A percentile compares a stretch with the other conserved stretches of the same genome.
phyloP scores from a whole-genome alignment of 257 asterid genomes.

The Buddleja alternifolia region DNA sequence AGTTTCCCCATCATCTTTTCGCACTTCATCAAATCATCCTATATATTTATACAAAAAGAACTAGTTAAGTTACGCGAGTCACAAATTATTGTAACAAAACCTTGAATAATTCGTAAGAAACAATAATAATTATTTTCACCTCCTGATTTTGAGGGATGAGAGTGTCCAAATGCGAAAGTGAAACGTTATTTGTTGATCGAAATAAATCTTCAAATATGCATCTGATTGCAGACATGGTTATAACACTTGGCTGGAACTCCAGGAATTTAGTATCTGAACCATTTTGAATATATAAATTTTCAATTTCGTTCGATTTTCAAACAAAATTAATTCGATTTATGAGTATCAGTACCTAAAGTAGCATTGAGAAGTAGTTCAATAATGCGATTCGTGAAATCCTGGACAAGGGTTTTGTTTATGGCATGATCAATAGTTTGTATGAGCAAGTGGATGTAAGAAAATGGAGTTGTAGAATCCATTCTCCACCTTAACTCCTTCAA shows the following conservation, averaged over 20 bases:
- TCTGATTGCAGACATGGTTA: slow-evolving; percentile 53
- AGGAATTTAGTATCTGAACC: slow-evolving; percentile 52
- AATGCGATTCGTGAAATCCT: slow-evolving; percentile 34
- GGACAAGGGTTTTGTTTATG: slow-evolving; percentile 28
- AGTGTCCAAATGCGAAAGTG: slow-evolving; percentile 33
- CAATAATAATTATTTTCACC: slow-evolving; percentile 36
- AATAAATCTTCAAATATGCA: slow-evolving; percentile 30
- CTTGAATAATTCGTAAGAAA: neutral
- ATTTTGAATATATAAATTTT: neutral
- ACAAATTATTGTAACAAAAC: neutral
- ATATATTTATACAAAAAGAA: too few relatives aligned
- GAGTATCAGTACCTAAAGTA: slow-evolving; percentile 51
- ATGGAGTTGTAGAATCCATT: slow-evolving; percentile 54
- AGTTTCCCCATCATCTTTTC: slow-evolving; percentile 35
- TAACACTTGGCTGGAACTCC: slow-evolving; percentile 55
- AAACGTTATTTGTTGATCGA: slow-evolving; percentile 18
- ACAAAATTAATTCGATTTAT: neutral
- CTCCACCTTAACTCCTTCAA: slow-evolving; percentile 62
- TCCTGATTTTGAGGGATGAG: slow-evolving; percentile 49
- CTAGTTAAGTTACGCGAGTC: neutral
- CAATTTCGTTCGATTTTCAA: neutral
- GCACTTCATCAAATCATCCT: slow-evolving; percentile 65
- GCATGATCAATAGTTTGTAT: slow-evolving; percentile 23
- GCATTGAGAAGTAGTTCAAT: slow-evolving; percentile 44
- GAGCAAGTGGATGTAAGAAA: slow-evolving; percentile 52